Base-by-base conservation (phyloP, 148 eudicot genomes). In the Salicornia ramosissima region DNA sequence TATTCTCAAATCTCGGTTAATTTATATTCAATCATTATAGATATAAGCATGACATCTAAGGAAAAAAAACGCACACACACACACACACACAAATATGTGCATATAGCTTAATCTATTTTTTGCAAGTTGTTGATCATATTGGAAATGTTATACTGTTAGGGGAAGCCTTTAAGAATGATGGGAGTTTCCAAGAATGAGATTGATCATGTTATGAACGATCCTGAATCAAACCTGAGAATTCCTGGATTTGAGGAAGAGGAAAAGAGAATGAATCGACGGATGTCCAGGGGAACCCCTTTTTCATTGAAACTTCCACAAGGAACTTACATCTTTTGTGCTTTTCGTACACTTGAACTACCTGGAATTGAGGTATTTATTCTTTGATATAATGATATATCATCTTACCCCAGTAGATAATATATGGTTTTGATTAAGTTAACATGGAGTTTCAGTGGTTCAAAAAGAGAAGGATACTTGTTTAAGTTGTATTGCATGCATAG, bases 221-320 rank as follows among this genome's bases (percentile, higher is more conserved):
- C 85, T 12, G 78, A 90, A 77, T 76, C 68, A 39, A 82, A 90
- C 76, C 81, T 83, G 74, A 83, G 98, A 58, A 90, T 90, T 78
- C 89, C 88, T 79, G 96, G 98, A 34, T 93, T 93, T 82, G 96
- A 90, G 76, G 92, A 93, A 74, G 98, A 88, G 83, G 95, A 93
- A 49, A 88, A 68, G 73, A 85, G 96, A 73, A 64, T 90, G 80
- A 90, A 84, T 78, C 85, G 74, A 57, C 83, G 91, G 68, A 75
- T 64, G 59, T 71, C 75, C 24, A 45, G 77, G 30, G 65, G 83
- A 58, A 65, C 78, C 43, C 74, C 45, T 71, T 30, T 54, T 30
- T 65, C 83, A 39, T 71, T 73, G 65, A 86, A 84, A 80, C 96
- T 93, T 80, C 96, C 98, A 16, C 85, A 85, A 71, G 98, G 98